phyloP scores from a whole-genome alignment of 83 land plant species.

The Larix sibirica region DNA sequence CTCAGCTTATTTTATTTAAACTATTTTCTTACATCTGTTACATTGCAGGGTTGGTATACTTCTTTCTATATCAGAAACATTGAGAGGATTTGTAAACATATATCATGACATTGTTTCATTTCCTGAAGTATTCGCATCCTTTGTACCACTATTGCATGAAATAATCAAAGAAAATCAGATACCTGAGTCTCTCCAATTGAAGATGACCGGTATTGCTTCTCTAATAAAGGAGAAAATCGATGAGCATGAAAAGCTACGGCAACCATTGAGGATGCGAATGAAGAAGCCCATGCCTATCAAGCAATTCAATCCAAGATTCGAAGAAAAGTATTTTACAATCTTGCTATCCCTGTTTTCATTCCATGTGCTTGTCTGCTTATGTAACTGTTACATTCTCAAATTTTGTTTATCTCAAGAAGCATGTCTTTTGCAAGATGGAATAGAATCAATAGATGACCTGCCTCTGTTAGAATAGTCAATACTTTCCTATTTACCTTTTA shows the following conservation, averaged over 20 bases:
- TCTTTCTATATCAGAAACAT: conserved; percentile 41
- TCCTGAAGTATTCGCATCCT: conserved; percentile 82
- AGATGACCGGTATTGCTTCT: conserved; percentile 30
- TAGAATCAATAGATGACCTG: not conserved
- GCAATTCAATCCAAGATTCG: conserved; percentile 82
- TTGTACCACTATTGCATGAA: conserved; percentile 53
- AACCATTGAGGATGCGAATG: conserved; percentile 80
- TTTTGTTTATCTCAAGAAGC: not conserved
- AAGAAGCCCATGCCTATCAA: conserved; percentile 82
- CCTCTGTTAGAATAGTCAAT: not conserved
- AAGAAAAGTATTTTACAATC: conserved; percentile 75
- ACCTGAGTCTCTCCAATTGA: conserved; percentile 36
- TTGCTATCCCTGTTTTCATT: conserved; percentile 14
- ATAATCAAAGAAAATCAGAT: conserved; percentile 33
- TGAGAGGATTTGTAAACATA: conserved; percentile 58
- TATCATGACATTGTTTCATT: conserved; percentile 66
- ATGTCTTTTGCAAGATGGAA: not conserved
- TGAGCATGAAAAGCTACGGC: conserved; percentile 59
- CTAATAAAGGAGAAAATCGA: conserved; percentile 42
- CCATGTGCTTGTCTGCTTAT: not conserved
- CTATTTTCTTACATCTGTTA: conserved; percentile 9
- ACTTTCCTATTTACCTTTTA: not conserved
- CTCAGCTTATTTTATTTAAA: not conserved
- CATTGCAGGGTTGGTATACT: conserved; percentile 66
- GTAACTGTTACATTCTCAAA: not conserved